Base-by-base conservation (phyloP, 768 basidiomycete genomes). In the Rickenella mellea region DNA sequence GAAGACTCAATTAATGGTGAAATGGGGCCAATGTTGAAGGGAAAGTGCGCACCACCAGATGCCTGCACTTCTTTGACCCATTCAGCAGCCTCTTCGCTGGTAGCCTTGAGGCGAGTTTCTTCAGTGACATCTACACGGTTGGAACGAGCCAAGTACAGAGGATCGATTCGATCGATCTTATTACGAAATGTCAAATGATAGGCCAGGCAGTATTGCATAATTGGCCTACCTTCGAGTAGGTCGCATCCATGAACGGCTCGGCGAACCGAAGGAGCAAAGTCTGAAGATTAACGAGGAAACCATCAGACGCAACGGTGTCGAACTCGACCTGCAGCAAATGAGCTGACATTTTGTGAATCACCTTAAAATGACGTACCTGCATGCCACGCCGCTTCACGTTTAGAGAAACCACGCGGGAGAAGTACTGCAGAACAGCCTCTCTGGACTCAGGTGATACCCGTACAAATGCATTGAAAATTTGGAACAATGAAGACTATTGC, bases 171-270 rank as follows among this genome's bases (percentile, higher is more conserved):
- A 57, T 96, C 85, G 53, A 99, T 83, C 88, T 96, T 43, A 17
- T 12, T 37, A 17, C 0, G 20, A 9, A 11, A 9, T 22, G 17
- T 22, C 19, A 20, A 24, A 44, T 10, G 15, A 25, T 15, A 20
- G 33, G 43, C 10, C 9, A 42, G 14, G 47, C 10, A 44, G 26
- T 36, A 22, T 38, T 36, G 42, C 32, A 40, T 35, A 12, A 10
- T 21, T 9, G 12, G 41, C 51, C 21, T 44, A 85, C 92, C 74
- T 96, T 98, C 31, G 82, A 76, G 51, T 83, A 97, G 41, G 72
- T 77, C 1, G 86, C 80, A 57, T 98, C 94, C 71, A 98, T 89
- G 54, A 97, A 94, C 0, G 94, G 94, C 50, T 93, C 89, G 22
- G 90, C 83, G 53, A 99, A 84, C 11, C 80, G 76, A 36, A 91